Evolutionary conservation across 2,329 filamentous ascomycete species (phyloP), one percentile per base, ranked within the genome.

Genomic region (Lithohypha guttulata): DNA sequence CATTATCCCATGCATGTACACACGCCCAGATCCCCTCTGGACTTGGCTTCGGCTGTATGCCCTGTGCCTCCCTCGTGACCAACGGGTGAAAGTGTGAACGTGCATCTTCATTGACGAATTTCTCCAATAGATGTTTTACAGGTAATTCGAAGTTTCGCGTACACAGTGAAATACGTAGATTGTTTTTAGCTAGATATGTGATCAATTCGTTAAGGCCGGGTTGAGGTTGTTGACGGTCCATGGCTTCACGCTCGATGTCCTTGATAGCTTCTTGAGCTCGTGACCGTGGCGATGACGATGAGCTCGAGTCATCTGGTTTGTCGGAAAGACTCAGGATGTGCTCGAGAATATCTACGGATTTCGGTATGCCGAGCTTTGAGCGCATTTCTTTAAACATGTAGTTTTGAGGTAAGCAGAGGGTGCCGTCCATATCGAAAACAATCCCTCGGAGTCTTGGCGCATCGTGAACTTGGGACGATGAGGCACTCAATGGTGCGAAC

Each of bases 341-440:
- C 45, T 86, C 79, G 28, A 98, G 78, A 56, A 98, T 96, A 61
- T 98, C 91, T 53, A 69, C 66, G 23, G 66, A 62, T 57, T 79
- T 81, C 46, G 75, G 59, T 51, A 96, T 95, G 34, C 67, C 69
- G 11, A 96, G 73, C 6, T 76, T 79, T 10, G 64, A 56, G 48
- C 75, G 80, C 89, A 98, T 96, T 55, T 93, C 73, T 14, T 63
- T 60, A 62, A 96, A 96, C 89, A 96, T 98, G 71, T 94, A 84
- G 51, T 82, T 91, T 62, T 96, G 89, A 0, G 89, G 89, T 42
- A 87, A 66, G 58, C 86, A 95, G 44, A 96, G 63, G 17, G 89
- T 98, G 3, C 89, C 89, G 60, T 98, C 89, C 47, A 98, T 84
- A 63, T 98, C 89, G 61, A 96, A 96, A 10, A 96, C 66, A 18